Evolutionary conservation across 305 asterid species (phyloP).

Genomic region (Striga hermonthica): DNA sequence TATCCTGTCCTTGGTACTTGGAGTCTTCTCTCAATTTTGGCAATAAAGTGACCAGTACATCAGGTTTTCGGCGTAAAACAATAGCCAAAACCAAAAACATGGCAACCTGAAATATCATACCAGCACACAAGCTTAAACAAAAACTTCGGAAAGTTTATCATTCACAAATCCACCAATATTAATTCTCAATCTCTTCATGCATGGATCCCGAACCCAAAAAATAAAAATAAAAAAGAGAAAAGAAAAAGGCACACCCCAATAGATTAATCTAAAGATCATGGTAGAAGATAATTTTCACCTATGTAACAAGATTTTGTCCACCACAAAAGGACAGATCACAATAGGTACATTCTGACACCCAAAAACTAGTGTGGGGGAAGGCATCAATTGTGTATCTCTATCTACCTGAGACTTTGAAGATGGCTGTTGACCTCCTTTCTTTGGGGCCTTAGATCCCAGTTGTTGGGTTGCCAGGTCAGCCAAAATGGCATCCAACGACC

Average conservation of each 20-base stretch:
- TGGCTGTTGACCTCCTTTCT: slow-evolving; percentile 60
- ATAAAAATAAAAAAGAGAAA: background rate
- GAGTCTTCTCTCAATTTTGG: slow-evolving; percentile 55
- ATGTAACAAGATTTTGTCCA: background rate
- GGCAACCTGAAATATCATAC: slow-evolving; percentile 60
- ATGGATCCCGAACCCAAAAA: background rate
- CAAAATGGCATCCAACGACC: slow-evolving; percentile 73
- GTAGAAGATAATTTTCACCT: background rate
- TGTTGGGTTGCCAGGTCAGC: slow-evolving; percentile 60
- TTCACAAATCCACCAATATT: background rate
- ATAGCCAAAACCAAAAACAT: slow-evolving; percentile 62
- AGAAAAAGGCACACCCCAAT: background rate
- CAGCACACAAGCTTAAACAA: background rate
- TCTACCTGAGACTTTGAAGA: slow-evolving; percentile 83
- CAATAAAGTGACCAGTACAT: slow-evolving; percentile 47
- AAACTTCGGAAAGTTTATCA: background rate
- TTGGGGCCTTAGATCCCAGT: slow-evolving; percentile 56
- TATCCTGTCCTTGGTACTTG: slow-evolving; percentile 81
- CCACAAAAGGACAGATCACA: background rate
- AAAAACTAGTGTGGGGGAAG: background rate
- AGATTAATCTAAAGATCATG: background rate
- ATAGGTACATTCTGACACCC: background rate
- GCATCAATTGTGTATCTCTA: slow-evolving; percentile 1
- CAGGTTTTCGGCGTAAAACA: slow-evolving; percentile 77
- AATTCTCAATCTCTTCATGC: background rate